Evolutionary conservation across 208 protist genomes (phyloP), one percentile per base, ranked within the genome.

Genomic region (Crithidia expoeki): DNA sequence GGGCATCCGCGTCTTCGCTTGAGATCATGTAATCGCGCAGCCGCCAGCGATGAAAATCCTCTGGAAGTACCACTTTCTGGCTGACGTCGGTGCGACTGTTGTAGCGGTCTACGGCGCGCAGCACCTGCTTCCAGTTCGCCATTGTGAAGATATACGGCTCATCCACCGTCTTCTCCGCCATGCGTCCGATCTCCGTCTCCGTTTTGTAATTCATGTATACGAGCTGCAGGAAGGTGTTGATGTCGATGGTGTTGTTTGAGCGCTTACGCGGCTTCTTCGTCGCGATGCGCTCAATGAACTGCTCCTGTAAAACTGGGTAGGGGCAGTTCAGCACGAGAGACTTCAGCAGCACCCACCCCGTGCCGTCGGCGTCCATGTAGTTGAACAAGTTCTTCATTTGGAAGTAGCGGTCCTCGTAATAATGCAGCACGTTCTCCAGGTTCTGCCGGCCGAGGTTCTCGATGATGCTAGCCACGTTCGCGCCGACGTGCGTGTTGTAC

Each of bases 161-260:
- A 62, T 94, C 88, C 33, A 85, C 52, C 25, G 74, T 72, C 44
- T 78, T 68, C 17, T 69, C 52, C 33, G 66, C 67, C 38, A 70
- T 80, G 4, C 76, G 47, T n/a, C 69, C 81, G 63, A 92, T 92
- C 46, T 94, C 86, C 17, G 72, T 62, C 40, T 91, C 83, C 19
- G 89, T 89, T 71, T 94, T 94, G 83, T 94, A 94, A 77, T 92
- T 92, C 80, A 85, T 86, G 76, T 94, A 94, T 9, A 92, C 74
- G 19, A 94, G 80, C 65, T 90, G 75, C 52, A 94, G 63, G 67
- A 93, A 94, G 3, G 89, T 90, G 79, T 94, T 92, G 68, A 88
- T 80, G 65, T 68, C 75, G 56, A 94, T 92, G 33, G 80, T 83
- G 70, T 80, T 81, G 69, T 94, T 77, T 1, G 76, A 84, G 64